Evolutionary conservation across 306 rosid genomes (phyloP).

Genomic region (Cicer chorassanicum): DNA sequence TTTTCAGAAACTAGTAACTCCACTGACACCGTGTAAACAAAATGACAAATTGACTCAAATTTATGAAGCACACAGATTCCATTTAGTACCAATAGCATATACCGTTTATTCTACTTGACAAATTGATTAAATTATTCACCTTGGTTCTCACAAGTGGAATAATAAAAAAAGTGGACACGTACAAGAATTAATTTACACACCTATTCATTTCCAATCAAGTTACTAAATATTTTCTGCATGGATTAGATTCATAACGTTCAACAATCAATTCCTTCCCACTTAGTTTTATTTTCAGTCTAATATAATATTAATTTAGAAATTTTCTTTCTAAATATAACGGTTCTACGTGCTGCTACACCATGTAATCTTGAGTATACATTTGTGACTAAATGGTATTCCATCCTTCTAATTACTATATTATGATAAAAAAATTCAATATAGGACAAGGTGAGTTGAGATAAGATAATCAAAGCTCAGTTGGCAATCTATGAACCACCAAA

Average conservation of each 20-base stretch:
- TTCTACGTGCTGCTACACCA: too few species aligned
- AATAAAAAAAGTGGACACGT: constrained; percentile 13
- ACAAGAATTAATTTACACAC: constrained; percentile 9
- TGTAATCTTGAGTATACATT: too few species aligned
- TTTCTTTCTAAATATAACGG: too few species aligned
- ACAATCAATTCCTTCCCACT: too few species aligned
- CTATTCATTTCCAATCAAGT: neutral
- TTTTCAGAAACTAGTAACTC: constrained; percentile 20
- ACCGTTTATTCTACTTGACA: neutral
- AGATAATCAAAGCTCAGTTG: constrained; percentile 49
- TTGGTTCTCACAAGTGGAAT: constrained; percentile 31
- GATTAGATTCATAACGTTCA: neutral
- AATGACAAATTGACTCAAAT: neutral
- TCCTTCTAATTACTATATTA: neutral
- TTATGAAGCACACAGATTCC: constrained; percentile 4
- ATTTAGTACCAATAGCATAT: constrained; percentile 5
- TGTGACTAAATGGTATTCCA: too few species aligned
- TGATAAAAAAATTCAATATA: neutral
- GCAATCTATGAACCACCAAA: constrained; percentile 64
- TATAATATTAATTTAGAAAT: too few species aligned
- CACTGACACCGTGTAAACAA: neutral
- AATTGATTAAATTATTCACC: constrained; percentile 1
- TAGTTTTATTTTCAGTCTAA: too few species aligned
- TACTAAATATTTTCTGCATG: constrained; percentile 1
- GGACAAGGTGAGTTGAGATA: constrained; percentile 3